Evolutionary conservation across 2,329 filamentous ascomycete species (phyloP).

Genomic region (Aspergillus sclerotialis): DNA sequence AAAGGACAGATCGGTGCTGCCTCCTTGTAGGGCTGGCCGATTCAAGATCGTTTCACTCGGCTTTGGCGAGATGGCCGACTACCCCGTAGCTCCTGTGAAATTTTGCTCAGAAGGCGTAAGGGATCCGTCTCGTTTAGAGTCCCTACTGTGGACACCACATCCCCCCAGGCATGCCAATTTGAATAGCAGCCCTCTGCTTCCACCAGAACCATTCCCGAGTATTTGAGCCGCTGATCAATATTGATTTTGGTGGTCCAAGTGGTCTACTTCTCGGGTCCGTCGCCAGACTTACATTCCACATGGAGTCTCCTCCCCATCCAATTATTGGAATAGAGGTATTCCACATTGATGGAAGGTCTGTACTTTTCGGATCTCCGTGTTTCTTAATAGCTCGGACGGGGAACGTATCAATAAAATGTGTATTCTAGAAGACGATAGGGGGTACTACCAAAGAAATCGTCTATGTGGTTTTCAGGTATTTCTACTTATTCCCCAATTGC

Average conservation of each 20-base stretch:
- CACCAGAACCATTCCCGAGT: not conserved
- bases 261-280: constrained; percentile 3
- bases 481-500: not conserved
- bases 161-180: constrained; percentile 1
- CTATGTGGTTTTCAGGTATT: constrained; percentile 5
- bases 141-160: constrained; percentile 4
- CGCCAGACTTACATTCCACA: constrained; percentile 4
- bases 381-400: constrained; percentile 3
- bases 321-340: constrained; percentile 4
- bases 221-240: constrained; percentile 7
- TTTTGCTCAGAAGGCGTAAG: not conserved
- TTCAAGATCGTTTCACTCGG: constrained; percentile 7
- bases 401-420: constrained; percentile 5
- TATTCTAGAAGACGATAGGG: constrained; percentile 1
- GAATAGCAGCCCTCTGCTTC: constrained; percentile 1
- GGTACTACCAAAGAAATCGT: not conserved
- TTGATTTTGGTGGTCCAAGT: constrained; percentile 7
- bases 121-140: constrained; percentile 1
- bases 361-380: constrained; percentile 6
- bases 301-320: constrained; percentile 1
- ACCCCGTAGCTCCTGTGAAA: not conserved
- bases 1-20: not conserved
- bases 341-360: constrained; percentile 2
- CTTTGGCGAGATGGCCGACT: constrained; percentile 1
- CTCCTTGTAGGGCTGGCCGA: constrained; percentile 4